Percentiles rank a stretch among this genome's conserved stretches.
Evolutionary conservation across 164 flowering plant genomes (phyloP).

Genomic region (Protea cynaroides): DNA sequence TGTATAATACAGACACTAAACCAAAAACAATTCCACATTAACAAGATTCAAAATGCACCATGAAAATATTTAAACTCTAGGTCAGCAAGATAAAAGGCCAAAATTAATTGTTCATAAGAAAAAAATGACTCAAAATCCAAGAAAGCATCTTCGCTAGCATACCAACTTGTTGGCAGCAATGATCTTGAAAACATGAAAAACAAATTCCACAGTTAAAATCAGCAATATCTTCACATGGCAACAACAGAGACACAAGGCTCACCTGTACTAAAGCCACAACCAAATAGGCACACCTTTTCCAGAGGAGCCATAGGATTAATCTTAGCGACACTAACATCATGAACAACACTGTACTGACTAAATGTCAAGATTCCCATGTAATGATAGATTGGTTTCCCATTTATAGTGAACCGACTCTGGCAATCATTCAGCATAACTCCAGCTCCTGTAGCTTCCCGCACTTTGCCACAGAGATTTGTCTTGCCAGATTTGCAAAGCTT

Average conservation of each 20-base stretch:
- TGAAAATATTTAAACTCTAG: too few relatives aligned
- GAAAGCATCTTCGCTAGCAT: background rate
- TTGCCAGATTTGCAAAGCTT: constrained; percentile 97
- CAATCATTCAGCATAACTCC: constrained; percentile 95
- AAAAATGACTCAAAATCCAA: background rate
- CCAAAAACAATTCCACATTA: too few relatives aligned
- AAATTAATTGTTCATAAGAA: too few relatives aligned
- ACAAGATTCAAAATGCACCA: too few relatives aligned
- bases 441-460: constrained; percentile 85
- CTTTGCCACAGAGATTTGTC: constrained; percentile 97
- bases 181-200: background rate
- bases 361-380: constrained; percentile 99
- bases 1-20: too few relatives aligned
- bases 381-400: constrained; percentile 89
- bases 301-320: constrained; percentile 86
- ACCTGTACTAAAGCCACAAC: constrained; percentile 99
- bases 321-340: constrained; percentile 96
- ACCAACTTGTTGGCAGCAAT: background rate
- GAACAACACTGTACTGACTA: constrained; percentile 95
- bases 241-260: too few relatives aligned
- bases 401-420: constrained; percentile 84
- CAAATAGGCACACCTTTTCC: constrained; percentile 95
- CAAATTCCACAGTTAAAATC: background rate
- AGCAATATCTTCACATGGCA: background rate
- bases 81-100: too few relatives aligned